Evolutionary conservation across 2,329 filamentous ascomycete genomes (phyloP), one percentile per base, ranked within the genome.

Genomic region (Fusarium burgessii): DNA sequence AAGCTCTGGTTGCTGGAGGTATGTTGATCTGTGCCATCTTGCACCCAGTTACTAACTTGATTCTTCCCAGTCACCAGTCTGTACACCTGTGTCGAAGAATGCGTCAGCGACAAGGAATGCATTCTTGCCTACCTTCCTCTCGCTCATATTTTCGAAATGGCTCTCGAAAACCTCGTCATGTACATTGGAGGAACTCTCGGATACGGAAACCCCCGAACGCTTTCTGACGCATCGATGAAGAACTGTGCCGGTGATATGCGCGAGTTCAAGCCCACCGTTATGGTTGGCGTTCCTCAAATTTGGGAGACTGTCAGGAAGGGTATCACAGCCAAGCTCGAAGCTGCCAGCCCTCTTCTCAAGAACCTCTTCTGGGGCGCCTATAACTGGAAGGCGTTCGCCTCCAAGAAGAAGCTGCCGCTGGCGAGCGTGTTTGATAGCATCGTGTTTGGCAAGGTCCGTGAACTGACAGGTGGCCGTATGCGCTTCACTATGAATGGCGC

Each of bases 301-400:
- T 99, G 95, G 95, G 96, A 99, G 83, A 95, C 93, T 2, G 92
- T 99, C 77, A 95, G 94, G 86, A 99, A 99, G 86, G 96, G 96
- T 58, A 93, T 99, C 76, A 85, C 95, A 71, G 83, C 85, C 76
- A 94, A 94, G 81, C 91, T 98, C 66, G 91, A 93, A 78, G 84
- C 87, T 62, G 88, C 92, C 68, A 91, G 90, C 76, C 81, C 87
- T n/a, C 62, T 98, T 43, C 87, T 91, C 63, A 91, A 87, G 82
- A 90, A 91, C 76, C 82, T 98, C 68, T 99, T 99, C 86, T 91
- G 89, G 89, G 85, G 85, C 38, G 89, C 89, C 25, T 85, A 88
- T 74, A 84, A 82, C 75, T 84, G 87, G 65, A 92, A 92, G 80
- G 81, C 83, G 29, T 86, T 89, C 73, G 84, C 92, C 75, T 83